phyloP scores from a whole-genome alignment of 2,329 filamentous ascomycete genomes.

The Trichoderma pleuroti region DNA sequence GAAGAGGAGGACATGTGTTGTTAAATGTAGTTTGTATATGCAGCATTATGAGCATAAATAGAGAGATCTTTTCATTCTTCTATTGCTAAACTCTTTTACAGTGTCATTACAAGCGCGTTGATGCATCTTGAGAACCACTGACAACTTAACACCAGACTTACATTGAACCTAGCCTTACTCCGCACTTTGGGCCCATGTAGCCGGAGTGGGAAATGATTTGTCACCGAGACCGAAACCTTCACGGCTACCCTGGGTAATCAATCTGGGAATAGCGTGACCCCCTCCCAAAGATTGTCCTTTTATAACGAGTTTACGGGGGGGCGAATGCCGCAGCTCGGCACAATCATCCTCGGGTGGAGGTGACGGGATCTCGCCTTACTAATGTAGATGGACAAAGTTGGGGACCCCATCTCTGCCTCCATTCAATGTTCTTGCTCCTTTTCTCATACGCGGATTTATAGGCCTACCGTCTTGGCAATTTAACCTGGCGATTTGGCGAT shows the following conservation, averaged over 20 bases:
- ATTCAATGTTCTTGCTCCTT: not conserved
- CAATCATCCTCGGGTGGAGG: not conserved
- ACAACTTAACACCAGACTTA: not conserved
- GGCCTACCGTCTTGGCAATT: not conserved
- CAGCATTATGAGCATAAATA: not conserved
- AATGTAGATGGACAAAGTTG: not conserved
- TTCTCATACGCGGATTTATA: not conserved
- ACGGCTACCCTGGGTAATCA: not conserved
- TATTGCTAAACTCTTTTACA: not conserved
- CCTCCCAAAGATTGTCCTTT: not conserved
- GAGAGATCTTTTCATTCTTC: not conserved
- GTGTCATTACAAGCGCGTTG: not conserved
- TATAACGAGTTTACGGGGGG: not conserved
- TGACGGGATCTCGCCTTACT: not conserved
- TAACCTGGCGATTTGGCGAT: not conserved
- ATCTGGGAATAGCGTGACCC: not conserved
- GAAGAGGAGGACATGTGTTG: not conserved
- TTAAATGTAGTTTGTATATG: not conserved
- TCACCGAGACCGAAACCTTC: not conserved
- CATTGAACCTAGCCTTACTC: not conserved
- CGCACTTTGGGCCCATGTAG: not conserved
- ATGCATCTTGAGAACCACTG: not conserved
- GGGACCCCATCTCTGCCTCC: not conserved
- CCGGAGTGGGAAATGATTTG: not conserved
- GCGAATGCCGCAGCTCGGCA: not conserved